Evolutionary conservation across 2,329 filamentous ascomycete species (phyloP).

Genomic region (Parafenestella ontariensis): DNA sequence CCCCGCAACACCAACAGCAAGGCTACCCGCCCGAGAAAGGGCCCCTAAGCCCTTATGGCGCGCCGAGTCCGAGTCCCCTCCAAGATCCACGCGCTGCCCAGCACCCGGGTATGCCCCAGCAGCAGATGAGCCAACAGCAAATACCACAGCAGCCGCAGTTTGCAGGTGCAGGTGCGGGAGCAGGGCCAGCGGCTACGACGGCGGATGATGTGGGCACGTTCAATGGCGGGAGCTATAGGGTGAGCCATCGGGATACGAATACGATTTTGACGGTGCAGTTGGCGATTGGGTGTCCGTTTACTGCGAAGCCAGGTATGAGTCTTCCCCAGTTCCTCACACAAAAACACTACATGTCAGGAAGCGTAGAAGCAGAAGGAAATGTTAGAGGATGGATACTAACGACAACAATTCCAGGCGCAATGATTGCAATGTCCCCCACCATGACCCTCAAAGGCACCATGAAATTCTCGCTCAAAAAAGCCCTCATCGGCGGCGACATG

Average conservation of each 20-base stretch:
- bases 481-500: conserved; percentile 84
- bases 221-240: conserved; percentile 92
- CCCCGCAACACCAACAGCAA: conserved; percentile 27
- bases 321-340: too few relatives aligned
- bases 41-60: conserved; percentile 38
- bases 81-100: conserved; percentile 14
- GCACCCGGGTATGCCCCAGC: conserved; percentile 44
- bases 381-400: neutral
- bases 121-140: conserved; percentile 33
- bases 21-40: conserved; percentile 19
- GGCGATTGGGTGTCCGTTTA: conserved; percentile 84
- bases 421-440: conserved; percentile 94
- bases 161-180: conserved; percentile 36
- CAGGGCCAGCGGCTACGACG: conserved; percentile 57
- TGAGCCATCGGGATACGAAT: conserved; percentile 91
- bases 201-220: conserved; percentile 93
- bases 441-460: conserved; percentile 82
- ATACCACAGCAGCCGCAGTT: conserved; percentile 43
- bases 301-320: conserved; percentile 75
- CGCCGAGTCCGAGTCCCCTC: conserved; percentile 38
- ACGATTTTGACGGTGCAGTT: conserved; percentile 88
- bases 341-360: too few relatives aligned
- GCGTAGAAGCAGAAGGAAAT: too few relatives aligned
- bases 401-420: conserved; percentile 64
- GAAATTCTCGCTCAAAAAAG: conserved; percentile 90